These are phyloP conservation scores for Ustilago trichophora DNA, from an alignment of 1,284 basidiomycete genomes.

Conservation along the genomic window DNA sequence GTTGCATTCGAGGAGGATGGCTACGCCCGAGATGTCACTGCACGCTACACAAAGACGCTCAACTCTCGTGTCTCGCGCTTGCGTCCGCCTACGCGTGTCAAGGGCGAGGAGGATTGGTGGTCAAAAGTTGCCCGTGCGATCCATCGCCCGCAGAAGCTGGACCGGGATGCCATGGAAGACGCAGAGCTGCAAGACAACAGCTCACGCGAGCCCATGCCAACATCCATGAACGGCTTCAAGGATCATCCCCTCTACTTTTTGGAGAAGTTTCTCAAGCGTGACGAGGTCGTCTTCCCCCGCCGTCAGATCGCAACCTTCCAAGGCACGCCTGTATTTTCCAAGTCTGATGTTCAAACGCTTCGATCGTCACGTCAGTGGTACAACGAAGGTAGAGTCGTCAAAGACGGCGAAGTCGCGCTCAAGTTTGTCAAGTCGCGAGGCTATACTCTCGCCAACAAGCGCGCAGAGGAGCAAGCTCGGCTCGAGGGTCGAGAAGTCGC, in stretches of 20 bases:
- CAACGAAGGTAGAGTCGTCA: conserved; percentile 81
- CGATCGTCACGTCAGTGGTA: conserved; percentile 96
- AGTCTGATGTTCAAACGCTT: conserved; percentile 80
- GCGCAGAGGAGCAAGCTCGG: conserved; percentile 81
- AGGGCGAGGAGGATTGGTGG: conserved; percentile 84
- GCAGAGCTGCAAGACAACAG: conserved; percentile 85
- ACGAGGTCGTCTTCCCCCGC: conserved; percentile 84
- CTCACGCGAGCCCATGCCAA: conserved; percentile 90
- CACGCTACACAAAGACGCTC: conserved; percentile 78
- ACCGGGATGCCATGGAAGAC: conserved; percentile 92
- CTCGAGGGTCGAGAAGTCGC: conserved; percentile 66
- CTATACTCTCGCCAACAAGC: conserved; percentile 80
- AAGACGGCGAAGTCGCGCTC: conserved; percentile 80
- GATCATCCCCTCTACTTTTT: conserved; percentile 93
- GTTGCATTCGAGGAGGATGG: conserved; percentile 88
- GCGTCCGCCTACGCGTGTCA: conserved; percentile 76
- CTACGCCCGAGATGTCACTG: conserved; percentile 71
- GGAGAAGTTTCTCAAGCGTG: conserved; percentile 84
- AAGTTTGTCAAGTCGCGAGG: conserved; percentile 89
- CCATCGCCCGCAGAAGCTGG: conserved; percentile 68
- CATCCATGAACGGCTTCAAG: conserved; percentile 89
- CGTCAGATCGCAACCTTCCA: conserved; percentile 86
- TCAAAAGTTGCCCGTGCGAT: conserved; percentile 50
- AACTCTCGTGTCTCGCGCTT: conserved; percentile 82
- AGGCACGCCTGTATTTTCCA: conserved; percentile 90